phyloP scores from a whole-genome alignment of 1,139 yeast species.

The Nakaseomyces delphensis region DNA sequence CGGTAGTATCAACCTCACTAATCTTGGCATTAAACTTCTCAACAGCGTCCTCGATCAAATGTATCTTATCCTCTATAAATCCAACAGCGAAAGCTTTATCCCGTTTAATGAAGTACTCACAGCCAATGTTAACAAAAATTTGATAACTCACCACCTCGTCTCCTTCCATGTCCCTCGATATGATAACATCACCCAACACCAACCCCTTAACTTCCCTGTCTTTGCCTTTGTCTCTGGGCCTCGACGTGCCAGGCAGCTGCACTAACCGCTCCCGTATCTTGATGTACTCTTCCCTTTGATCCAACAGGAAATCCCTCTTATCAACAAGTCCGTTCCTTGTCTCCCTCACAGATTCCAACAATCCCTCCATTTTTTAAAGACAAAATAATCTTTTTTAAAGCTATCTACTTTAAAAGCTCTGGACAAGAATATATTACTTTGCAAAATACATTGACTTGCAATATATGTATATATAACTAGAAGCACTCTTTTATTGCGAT shows the following conservation, averaged over 20 bases:
- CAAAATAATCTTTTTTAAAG: too few species aligned
- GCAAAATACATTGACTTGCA: background rate
- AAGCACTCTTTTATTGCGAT: background rate
- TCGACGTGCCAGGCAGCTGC: slow-evolving; percentile 12
- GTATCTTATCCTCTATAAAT: slow-evolving; percentile 38
- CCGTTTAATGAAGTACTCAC: slow-evolving; percentile 50
- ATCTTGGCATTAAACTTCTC: slow-evolving; percentile 38
- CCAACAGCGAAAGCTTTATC: slow-evolving; percentile 37
- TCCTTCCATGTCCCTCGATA: slow-evolving; percentile 21
- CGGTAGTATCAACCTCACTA: slow-evolving; percentile 36
- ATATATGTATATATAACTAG: too few species aligned
- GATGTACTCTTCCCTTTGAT: slow-evolving; percentile 29
- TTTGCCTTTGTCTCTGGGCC: slow-evolving; percentile 7
- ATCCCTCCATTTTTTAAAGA: slow-evolving; percentile 21
- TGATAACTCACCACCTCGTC: slow-evolving; percentile 12
- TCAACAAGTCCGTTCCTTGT: slow-evolving; percentile 26
- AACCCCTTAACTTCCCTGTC: slow-evolving; percentile 23
- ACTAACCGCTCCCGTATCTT: slow-evolving; percentile 26
- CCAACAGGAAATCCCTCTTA: slow-evolving; percentile 25
- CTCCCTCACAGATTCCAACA: slow-evolving; percentile 22
- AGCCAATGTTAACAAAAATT: slow-evolving; percentile 46
- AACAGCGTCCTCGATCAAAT: slow-evolving; percentile 35
- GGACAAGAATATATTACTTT: background rate
- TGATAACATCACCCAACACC: slow-evolving; percentile 31
- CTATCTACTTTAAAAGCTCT: background rate